phyloP scores from a whole-genome alignment of 306 rosid genomes.

The Vigna nakashimae region DNA sequence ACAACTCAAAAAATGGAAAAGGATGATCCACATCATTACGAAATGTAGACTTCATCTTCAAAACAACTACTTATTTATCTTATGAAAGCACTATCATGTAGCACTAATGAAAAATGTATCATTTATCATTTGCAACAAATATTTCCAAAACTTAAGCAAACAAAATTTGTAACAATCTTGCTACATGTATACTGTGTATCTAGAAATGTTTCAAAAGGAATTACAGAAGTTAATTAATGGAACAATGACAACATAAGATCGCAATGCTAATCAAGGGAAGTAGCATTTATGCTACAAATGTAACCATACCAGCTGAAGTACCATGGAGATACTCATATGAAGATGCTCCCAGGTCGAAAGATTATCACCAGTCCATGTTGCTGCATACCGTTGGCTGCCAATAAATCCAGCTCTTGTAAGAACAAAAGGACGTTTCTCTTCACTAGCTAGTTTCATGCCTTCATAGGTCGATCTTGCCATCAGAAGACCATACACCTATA shows the following conservation, averaged over 20 bases:
- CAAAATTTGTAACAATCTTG: constrained; percentile 14
- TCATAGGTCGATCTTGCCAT: constrained; percentile 96
- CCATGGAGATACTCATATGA: constrained; percentile 97
- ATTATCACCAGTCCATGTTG: constrained; percentile 97
- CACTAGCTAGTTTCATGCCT: constrained; percentile 82
- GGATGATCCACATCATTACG: constrained; percentile 2
- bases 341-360: constrained; percentile 96
- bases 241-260: constrained; percentile 21
- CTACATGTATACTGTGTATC: neutral
- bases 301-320: constrained; percentile 86
- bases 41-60: neutral
- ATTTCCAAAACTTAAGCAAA: constrained; percentile 30
- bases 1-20: constrained; percentile 30
- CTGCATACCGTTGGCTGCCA: constrained; percentile 97
- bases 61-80: neutral
- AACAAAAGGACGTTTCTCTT: constrained; percentile 88
- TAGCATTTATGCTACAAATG: constrained; percentile 9
- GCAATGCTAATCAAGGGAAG: constrained; percentile 38
- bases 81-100: neutral
- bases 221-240: constrained; percentile 20
- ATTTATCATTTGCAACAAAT: constrained; percentile 5
- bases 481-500: constrained; percentile 85
- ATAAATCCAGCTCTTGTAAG: constrained; percentile 93
- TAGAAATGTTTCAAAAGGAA: constrained; percentile 9
- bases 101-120: neutral